phyloP scores from a whole-genome alignment of 768 basidiomycete species.

The Hydnum rufescens region DNA sequence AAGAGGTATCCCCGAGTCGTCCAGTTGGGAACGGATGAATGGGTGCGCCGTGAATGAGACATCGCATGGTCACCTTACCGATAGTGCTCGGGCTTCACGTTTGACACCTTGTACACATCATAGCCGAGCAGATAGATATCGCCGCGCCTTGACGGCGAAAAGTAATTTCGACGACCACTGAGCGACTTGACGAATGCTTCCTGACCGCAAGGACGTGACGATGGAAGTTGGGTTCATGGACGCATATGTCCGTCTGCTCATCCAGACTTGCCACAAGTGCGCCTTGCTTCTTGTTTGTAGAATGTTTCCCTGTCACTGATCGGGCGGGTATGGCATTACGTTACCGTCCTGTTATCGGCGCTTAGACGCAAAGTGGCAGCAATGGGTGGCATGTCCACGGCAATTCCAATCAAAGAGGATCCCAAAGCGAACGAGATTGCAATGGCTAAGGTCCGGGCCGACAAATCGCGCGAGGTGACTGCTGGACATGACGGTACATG shows the following conservation, averaged over 20 bases:
- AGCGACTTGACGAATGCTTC: no score
- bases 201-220: slow-evolving; percentile 89
- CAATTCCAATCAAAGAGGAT: slow-evolving; percentile 96
- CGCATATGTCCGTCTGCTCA: slow-evolving; percentile 83
- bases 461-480: slow-evolving; percentile 89
- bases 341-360: neutral
- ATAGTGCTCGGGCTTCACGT: no score
- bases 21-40: neutral
- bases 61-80: no score
- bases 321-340: no score
- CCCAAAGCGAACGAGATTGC: slow-evolving; percentile 76
- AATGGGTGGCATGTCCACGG: slow-evolving; percentile 99
- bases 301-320: slow-evolving; percentile 4
- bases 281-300: slow-evolving; percentile 12
- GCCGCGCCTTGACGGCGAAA: no score
- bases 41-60: no score
- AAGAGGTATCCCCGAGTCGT: neutral
- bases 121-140: no score
- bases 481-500: slow-evolving; percentile 98
- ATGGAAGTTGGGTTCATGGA: slow-evolving; percentile 99
- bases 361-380: slow-evolving; percentile 91
- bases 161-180: no score
- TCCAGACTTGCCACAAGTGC: slow-evolving; percentile 94
- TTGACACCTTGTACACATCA: no score
- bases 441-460: slow-evolving; percentile 85